Conservation (phyloP, 345 rosid species). For the Salix arbutifolia region DNA sequence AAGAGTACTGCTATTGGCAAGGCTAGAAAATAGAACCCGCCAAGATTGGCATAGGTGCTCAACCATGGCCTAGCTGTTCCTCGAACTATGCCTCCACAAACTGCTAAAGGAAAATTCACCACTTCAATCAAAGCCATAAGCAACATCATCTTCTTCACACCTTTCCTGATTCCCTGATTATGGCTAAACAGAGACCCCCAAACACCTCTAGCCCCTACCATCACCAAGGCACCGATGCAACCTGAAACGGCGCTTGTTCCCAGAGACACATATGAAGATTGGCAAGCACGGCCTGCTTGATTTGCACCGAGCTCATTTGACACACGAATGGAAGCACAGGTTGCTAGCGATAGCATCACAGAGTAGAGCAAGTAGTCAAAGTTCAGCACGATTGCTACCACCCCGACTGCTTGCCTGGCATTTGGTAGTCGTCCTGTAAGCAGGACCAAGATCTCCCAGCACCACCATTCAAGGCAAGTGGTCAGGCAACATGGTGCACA, state of each 20-base stretch:
- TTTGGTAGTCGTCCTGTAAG: conserved; percentile 65
- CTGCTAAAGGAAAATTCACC: conserved; percentile 69
- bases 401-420: conserved; percentile 56
- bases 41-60: conserved; percentile 65
- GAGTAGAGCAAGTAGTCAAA: conserved; percentile 84
- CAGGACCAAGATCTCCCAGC: conserved; percentile 79
- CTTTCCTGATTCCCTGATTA: conserved; percentile 40
- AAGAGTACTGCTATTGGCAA: conserved; percentile 56
- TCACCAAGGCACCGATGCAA: conserved; percentile 44
- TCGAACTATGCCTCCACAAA: conserved; percentile 73
- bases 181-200: conserved; percentile 72
- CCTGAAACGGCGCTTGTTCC: conserved; percentile 40
- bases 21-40: conserved; percentile 76
- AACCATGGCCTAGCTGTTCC: conserved; percentile 75
- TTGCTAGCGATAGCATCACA: conserved; percentile 67
- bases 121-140: conserved; percentile 65
- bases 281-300: conserved; percentile 45
- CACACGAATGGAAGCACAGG: conserved; percentile 72
- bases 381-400: conserved; percentile 65
- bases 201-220: conserved; percentile 54
- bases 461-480: conserved; percentile 98
- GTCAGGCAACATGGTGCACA: conserved; percentile 85
- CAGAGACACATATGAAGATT: conserved; percentile 51
- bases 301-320: conserved; percentile 88
- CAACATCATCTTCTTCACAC: conserved; percentile 65